Evolutionary conservation across 2,329 filamentous ascomycete genomes (phyloP), one percentile per base, ranked within the genome.

Genomic region (Podosphaera aphanis): DNA sequence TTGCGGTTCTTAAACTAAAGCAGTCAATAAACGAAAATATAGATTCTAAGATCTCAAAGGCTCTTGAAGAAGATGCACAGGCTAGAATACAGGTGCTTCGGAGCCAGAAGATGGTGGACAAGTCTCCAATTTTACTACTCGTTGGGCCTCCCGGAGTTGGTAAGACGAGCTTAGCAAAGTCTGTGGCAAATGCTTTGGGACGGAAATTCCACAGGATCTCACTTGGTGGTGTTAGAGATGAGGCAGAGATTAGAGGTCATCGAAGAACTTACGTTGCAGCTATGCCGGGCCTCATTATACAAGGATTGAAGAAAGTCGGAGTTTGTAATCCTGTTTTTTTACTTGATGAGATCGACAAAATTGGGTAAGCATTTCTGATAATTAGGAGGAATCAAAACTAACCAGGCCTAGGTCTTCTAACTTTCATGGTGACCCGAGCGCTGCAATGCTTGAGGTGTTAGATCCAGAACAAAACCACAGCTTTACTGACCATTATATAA

Each of bases 171-270:
- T 68, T 98, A 40, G 90, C 90, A 25, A 84, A 86, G 55, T 95
- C 88, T 1, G 79, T 98, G 20, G 90, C 90, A 1, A 83, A 83
- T 15, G 86, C 90, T 1, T 70, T 98, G 10, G 88, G 88, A 15
- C 77, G 90, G 51, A 93, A 94, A 61, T 98, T 98, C 61, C 88
- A 98, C 62, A 77, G 90, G 40, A 94, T 98, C 55, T 95, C 90
- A 2, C 76, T 98, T 3, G 90, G 90, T 49, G 90, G 90, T 54
- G 88, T 98, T 2, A 72, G 90, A 46, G 90, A 98, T 56, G 90
- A 98, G 61, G 90, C 90, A 15, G 90, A 98, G 64, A 95, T 98
- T 49, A 75, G 90, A 49, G 90, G 90, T 8, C 90, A 98, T 62
- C 74, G 90, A 47, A 73, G 90, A 54, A 98, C 90, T 0, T 98